A percentile compares a stretch with the other conserved stretches of the same genome.
These are phyloP conservation scores for Pythium sukuiense DNA, from an alignment of 352 stramenopile species.

Conservation along the genomic window DNA sequence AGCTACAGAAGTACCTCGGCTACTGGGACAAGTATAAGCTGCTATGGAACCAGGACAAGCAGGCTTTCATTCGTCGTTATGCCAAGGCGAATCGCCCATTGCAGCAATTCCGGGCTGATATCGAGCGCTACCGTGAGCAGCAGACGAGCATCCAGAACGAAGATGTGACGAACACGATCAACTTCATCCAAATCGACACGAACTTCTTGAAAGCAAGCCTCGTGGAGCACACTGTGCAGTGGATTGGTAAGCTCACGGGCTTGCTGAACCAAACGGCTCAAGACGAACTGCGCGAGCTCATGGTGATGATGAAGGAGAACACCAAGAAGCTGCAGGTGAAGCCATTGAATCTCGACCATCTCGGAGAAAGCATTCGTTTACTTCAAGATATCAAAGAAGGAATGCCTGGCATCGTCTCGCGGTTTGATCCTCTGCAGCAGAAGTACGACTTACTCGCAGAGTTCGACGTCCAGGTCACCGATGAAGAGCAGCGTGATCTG, in stretches of 20 bases:
- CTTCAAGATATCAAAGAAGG: conserved; percentile 88
- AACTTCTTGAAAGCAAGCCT: conserved; percentile 91
- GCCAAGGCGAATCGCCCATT: conserved; percentile 93
- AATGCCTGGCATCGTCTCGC: conserved; percentile 57
- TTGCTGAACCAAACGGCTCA: conserved; percentile 91
- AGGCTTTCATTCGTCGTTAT: conserved; percentile 95
- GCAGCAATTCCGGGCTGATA: conserved; percentile 92
- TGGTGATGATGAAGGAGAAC: conserved; percentile 89
- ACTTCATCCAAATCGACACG: conserved; percentile 95
- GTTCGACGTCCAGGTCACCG: conserved; percentile 88
- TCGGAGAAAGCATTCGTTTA: conserved; percentile 90
- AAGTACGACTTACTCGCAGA: conserved; percentile 88
- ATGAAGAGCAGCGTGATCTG: conserved; percentile 82
- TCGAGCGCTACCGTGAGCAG: conserved; percentile 90
- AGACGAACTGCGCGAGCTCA: conserved; percentile 84
- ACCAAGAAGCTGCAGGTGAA: conserved; percentile 81
- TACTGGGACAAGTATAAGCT: conserved; percentile 96
- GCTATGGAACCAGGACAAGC: conserved; percentile 94
- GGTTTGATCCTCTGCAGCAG: conserved; percentile 83
- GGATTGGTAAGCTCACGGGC: conserved; percentile 91
- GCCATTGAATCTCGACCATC: conserved; percentile 88
- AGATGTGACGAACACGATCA: conserved; percentile 92
- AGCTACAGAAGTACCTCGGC: conserved; percentile 94
- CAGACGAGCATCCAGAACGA: conserved; percentile 92
- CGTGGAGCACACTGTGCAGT: conserved; percentile 92